A percentile compares a stretch with the other conserved stretches of the same genome.
These are phyloP conservation scores for Rhizophagus clarus DNA, from an alignment of 192 early-diverging fungal genomes.

Conservation along the genomic window DNA sequence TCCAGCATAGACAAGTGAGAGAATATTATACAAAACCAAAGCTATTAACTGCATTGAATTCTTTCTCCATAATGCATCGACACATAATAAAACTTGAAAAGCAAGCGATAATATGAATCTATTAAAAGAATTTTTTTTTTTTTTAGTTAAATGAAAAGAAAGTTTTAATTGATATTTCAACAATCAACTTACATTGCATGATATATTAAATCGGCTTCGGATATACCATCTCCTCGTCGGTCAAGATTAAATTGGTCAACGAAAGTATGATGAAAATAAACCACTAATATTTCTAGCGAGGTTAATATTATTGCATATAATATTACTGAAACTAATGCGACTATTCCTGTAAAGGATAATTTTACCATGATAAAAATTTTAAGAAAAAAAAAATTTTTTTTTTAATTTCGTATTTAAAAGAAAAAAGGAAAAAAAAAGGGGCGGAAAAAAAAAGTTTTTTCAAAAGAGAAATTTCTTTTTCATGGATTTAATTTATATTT, in stretches of 20 bases:
- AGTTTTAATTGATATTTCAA: not conserved
- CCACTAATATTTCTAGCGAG: constrained; percentile 14
- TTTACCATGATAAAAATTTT: not conserved
- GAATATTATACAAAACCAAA: constrained; percentile 68
- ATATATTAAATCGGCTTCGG: constrained; percentile 30
- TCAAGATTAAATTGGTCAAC: not conserved
- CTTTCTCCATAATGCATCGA: constrained; percentile 8
- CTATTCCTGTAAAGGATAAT: constrained; percentile 7
- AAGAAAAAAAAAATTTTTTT: not conserved
- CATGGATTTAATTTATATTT: too few species aligned
- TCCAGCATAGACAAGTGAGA: constrained; percentile 65
- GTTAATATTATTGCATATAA: constrained; percentile 13
- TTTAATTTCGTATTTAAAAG: not conserved
- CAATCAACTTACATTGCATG: constrained; percentile 27
- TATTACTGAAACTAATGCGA: not conserved
- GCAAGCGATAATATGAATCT: constrained; percentile 27
- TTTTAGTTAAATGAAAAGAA: not conserved
- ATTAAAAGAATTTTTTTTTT: not conserved
- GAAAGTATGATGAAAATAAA: constrained; percentile 23
- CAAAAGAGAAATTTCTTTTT: too few species aligned
- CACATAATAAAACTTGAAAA: constrained; percentile 12
- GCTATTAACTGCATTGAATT: constrained; percentile 92
- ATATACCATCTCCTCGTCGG: constrained; percentile 17
- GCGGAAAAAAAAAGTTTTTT: too few species aligned
- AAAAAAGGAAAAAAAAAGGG: too few species aligned